Percentiles rank a stretch among this genome's conserved stretches.
These are phyloP conservation scores for Diaporthe velutina DNA, from an alignment of 2,329 filamentous ascomycete species.

Conservation along the genomic window DNA sequence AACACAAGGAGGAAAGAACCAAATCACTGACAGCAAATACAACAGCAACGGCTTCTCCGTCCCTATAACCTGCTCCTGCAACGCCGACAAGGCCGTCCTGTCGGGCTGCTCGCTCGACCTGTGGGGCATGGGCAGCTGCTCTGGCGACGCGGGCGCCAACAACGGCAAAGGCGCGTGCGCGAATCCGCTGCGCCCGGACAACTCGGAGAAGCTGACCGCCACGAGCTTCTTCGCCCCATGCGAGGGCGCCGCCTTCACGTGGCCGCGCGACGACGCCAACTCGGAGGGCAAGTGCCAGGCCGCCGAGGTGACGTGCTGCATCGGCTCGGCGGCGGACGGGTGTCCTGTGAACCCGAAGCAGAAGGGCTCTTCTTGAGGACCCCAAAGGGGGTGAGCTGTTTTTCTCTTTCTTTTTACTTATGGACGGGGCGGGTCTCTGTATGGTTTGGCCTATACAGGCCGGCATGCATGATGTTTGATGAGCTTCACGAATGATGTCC, in stretches of 20 bases:
- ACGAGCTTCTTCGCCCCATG: constrained; percentile 34
- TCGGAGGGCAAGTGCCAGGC: constrained; percentile 31
- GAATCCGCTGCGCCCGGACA: constrained; percentile 33
- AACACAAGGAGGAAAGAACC: not conserved
- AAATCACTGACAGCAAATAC: not conserved
- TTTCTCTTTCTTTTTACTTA: too few species aligned
- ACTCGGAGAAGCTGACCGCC: not conserved
- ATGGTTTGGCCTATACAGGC: not conserved
- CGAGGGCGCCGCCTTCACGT: constrained; percentile 37
- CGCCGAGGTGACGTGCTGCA: constrained; percentile 35
- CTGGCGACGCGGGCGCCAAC: constrained; percentile 14
- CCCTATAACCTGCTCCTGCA: constrained; percentile 38
- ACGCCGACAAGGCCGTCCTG: constrained; percentile 26
- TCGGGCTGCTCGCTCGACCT: constrained; percentile 38
- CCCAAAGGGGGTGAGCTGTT: too few species aligned
- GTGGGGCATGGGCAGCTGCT: constrained; percentile 26
- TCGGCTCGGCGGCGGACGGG: constrained; percentile 28
- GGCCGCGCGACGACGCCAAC: constrained; percentile 35
- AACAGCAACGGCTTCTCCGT: constrained; percentile 38
- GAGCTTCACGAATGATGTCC: not conserved
- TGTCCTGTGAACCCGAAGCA: constrained; percentile 33
- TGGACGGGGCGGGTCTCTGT: not conserved
- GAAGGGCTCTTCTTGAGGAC: not conserved
- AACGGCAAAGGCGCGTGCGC: constrained; percentile 28
- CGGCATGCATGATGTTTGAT: not conserved